A percentile compares a stretch with the other conserved stretches of the same genome.
phyloP scores from a whole-genome alignment of 2,329 filamentous ascomycete genomes.

The Talaromyces marneffei region DNA sequence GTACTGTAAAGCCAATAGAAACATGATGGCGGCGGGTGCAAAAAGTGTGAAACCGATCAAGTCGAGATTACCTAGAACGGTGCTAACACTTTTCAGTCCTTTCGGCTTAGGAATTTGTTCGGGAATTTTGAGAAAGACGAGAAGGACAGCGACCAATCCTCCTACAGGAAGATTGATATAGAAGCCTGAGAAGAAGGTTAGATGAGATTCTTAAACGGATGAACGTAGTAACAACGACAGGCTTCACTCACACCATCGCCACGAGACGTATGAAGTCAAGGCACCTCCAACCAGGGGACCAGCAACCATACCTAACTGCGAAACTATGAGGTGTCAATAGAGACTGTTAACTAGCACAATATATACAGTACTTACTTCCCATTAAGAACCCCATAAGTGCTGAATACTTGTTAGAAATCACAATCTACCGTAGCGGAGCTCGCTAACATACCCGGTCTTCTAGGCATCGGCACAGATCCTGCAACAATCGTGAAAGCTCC shows the following conservation, averaged over 20 bases:
- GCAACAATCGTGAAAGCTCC: conserved; percentile 20
- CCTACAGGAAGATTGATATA: conserved; percentile 40
- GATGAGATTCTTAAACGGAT: not conserved
- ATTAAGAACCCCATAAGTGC: conserved; percentile 19
- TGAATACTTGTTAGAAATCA: not conserved
- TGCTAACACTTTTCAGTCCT: not conserved
- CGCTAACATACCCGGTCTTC: conserved; percentile 15
- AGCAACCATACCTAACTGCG: conserved; percentile 4
- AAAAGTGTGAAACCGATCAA: conserved; percentile 35
- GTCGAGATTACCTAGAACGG: conserved; percentile 32
- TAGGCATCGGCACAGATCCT: conserved; percentile 13
- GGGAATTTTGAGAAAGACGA: conserved; percentile 28
- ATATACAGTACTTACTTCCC: conserved; percentile 15
- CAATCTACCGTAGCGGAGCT: too few species aligned
- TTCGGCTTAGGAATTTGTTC: conserved; percentile 20
- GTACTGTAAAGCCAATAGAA: conserved; percentile 45
- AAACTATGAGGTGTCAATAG: conserved; percentile 10
- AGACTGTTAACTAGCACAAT: too few species aligned
- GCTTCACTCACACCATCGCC: conserved; percentile 30
- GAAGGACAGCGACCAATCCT: conserved; percentile 25
- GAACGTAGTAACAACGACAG: too few species aligned
- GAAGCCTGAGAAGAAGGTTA: conserved; percentile 20
- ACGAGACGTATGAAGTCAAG: conserved; percentile 34
- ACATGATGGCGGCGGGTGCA: conserved; percentile 35
- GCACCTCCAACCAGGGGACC: conserved; percentile 41